A percentile compares a stretch with the other conserved stretches of the same genome.
phyloP scores from a whole-genome alignment of 2,329 filamentous ascomycete species.

The Phaeosphaeria sp. region DNA sequence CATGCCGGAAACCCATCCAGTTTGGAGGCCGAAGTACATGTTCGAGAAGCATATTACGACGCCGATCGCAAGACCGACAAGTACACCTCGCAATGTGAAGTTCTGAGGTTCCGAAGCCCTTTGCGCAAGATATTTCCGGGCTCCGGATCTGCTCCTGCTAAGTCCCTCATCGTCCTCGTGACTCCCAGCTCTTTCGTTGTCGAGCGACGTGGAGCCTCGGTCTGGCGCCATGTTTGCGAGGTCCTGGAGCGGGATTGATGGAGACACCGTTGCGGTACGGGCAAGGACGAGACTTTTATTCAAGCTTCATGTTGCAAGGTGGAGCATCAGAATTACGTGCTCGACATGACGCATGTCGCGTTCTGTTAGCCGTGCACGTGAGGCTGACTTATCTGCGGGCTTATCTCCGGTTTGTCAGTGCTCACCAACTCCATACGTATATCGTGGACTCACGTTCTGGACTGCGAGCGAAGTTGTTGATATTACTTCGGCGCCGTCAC shows the following conservation, averaged over 20 bases:
- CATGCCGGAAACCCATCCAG: conserved; percentile 86
- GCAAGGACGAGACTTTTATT: conserved; percentile 5
- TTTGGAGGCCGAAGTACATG: conserved; percentile 98
- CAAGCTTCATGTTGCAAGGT: conserved; percentile 12
- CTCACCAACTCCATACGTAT: conserved; percentile 28
- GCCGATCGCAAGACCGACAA: conserved; percentile 82
- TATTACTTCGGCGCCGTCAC: not conserved
- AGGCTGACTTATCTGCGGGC: conserved; percentile 18
- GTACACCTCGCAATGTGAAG: conserved; percentile 83
- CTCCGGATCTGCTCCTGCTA: conserved; percentile 23
- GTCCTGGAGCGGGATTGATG: conserved; percentile 26
- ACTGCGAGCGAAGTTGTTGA: not conserved
- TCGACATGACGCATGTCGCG: conserved; percentile 16
- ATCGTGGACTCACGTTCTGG: conserved; percentile 15
- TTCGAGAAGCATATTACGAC: conserved; percentile 95
- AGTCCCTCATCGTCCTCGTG: conserved; percentile 20
- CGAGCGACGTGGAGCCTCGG: conserved; percentile 33
- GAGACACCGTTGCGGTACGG: conserved; percentile 22
- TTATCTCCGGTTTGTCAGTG: conserved; percentile 43
- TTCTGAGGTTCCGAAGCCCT: conserved; percentile 62
- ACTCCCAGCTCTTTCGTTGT: conserved; percentile 29
- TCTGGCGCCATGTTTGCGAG: conserved; percentile 43
- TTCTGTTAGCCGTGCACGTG: conserved; percentile 21
- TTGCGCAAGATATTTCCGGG: conserved; percentile 34
- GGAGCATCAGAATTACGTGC: conserved; percentile 26